Base-by-base conservation (phyloP, 2,329 filamentous ascomycete species). In the Alternaria arbusti region DNA sequence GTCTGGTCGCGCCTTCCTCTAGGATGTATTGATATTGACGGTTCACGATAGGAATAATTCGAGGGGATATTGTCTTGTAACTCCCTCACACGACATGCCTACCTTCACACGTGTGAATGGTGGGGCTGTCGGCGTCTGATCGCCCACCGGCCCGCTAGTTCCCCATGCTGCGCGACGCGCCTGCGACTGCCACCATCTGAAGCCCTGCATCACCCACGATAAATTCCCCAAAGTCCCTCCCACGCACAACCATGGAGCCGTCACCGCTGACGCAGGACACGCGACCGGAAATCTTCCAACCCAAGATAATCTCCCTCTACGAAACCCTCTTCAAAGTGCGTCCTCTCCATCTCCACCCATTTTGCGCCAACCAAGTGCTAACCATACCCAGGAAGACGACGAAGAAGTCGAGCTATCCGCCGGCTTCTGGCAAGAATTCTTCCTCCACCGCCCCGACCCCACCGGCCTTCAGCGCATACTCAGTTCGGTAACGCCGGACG, bases 371-470 rank as follows among this genome's bases (percentile, higher is more conserved):
- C 51, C 26, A 12, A 12, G 23, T 64, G 66, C 70, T 78, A 50
- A 75, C 57, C 26, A 9, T 8, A 15, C 78, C 91, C 62, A 79
- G 74, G 73, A 78, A 44, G 77, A 81, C 12, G 78, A 84, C 82
- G 88, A 90, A 68, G 87, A 91, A 63, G 81, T 84, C 55, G 90
- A 94, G 26, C 91, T 91, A 66, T 88, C 92, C 1, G 93, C 97
- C 64, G 95, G 94, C 46, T 99, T 97, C 82, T 99, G 96, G 96
- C 87, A 89, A 70, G 96, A 97, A 81, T 94, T 99, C 82, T 99
- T 99, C 80, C 86, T 99, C 40, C 85, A 97, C 62, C 90, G 89
- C 67, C 94, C 95, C 22, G 93, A 97, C 77, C 86, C 88, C 58
- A 79, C 84, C 5, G 87, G 89, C 52, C 83, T 99, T 68, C 87